Evolutionary conservation across 2,329 filamentous ascomycete genomes (phyloP).

Genomic region (Verticillium tricorpus): DNA sequence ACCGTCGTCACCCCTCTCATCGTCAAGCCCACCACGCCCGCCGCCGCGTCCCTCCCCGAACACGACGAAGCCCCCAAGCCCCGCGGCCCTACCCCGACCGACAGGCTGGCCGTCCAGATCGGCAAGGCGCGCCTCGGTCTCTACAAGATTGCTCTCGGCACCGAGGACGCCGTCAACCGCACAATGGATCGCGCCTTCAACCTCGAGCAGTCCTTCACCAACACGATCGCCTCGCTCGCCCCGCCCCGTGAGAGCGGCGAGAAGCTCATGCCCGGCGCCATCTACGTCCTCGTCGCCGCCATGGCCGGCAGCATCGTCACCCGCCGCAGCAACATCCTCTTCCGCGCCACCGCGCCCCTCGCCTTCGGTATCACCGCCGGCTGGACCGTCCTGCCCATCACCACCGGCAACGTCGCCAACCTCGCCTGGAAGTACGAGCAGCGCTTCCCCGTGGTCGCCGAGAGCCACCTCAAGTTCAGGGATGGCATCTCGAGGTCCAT

Average conservation of each 20-base stretch:
- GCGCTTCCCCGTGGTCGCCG: slow-evolving; percentile 75
- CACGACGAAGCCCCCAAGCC: slow-evolving; percentile 22
- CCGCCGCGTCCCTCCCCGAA: slow-evolving; percentile 15
- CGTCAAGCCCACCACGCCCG: slow-evolving; percentile 22
- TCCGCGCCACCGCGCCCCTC: slow-evolving; percentile 72
- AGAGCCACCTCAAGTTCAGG: slow-evolving; percentile 71
- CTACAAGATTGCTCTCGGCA: slow-evolving; percentile 66
- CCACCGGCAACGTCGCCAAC: slow-evolving; percentile 82
- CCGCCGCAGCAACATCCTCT: slow-evolving; percentile 78
- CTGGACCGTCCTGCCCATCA: slow-evolving; percentile 81
- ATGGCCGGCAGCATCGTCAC: slow-evolving; percentile 94
- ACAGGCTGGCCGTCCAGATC: slow-evolving; percentile 81
- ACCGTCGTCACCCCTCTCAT: slow-evolving; percentile 22
- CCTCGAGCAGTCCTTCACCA: slow-evolving; percentile 85
- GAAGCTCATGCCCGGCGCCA: slow-evolving; percentile 78
- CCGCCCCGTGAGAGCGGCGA: slow-evolving; percentile 83
- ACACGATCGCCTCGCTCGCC: slow-evolving; percentile 82
- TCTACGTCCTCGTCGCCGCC: slow-evolving; percentile 89
- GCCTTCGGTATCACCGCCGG: slow-evolving; percentile 78
- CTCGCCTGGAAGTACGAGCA: slow-evolving; percentile 92
- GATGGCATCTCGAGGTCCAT: slow-evolving; percentile 65
- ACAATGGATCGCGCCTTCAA: slow-evolving; percentile 76
- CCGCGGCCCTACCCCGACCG: slow-evolving; percentile 71
- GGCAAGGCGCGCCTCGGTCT: slow-evolving; percentile 75
- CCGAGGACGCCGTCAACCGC: slow-evolving; percentile 80